Base-by-base conservation (phyloP, 345 rosid species). In the Brassica carinata region DNA sequence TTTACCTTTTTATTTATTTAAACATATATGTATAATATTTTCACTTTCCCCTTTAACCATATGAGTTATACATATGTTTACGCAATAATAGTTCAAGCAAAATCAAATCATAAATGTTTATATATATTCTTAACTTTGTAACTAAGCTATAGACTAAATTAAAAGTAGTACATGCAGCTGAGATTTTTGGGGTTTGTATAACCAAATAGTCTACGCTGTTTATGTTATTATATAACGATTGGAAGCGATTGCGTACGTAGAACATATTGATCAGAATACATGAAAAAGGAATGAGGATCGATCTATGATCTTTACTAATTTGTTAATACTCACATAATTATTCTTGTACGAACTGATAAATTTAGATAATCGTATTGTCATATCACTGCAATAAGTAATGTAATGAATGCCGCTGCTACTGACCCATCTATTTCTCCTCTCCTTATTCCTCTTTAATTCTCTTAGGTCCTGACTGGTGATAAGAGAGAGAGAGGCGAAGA, bases 291-390 rank as follows among this genome's bases (percentile, higher is more conserved):
- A 13, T 3, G 11, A 45, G 57, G 57, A 51, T 51, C 58, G 58
- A 29, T 63, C 15, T 6, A 61, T 31, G 10, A 26, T 65, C 43
- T 53, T 30, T 5, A 61, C n/a, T 29, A 17, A 11, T 13, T 70
- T 9, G 33, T 23, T 57, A 34, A 51, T 45, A 19, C 15, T 8
- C 14, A 71, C 8, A 71, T 63, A 77, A 71, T 64, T 26, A 33
- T 34, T 64, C 13, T 33, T 51, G 65, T 64, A 71, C 71, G 14
- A 78, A 71, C 64, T 7, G 5, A 53, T 71, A 36, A 71, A 40
- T 66, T 57, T 71, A 64, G 62, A 79, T 72, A 72, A 79, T 72
- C 57, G 77, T 17, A 73, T 79, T 66, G 82, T 78, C 77, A 72
- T 79, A 58, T 78, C 82, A 64, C 48, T 78, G 15, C 72, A 64